phyloP scores from a whole-genome alignment of 2,329 filamentous ascomycete species.

The Fusarium sp. region DNA sequence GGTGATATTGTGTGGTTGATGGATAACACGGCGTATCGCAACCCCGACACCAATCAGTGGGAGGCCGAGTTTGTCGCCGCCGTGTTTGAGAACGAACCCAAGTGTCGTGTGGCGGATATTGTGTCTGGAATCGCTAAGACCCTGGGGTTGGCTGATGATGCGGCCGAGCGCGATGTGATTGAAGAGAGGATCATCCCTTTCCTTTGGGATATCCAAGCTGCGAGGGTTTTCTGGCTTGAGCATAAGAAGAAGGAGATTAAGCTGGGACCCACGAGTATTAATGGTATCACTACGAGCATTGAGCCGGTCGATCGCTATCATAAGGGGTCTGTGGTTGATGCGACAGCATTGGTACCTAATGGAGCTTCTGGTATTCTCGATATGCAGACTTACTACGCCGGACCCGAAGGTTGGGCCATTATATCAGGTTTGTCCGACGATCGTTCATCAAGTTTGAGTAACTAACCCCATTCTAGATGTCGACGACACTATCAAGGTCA shows the following conservation, averaged over 20 bases:
- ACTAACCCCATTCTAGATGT: constrained; percentile 71
- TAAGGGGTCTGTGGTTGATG: constrained; percentile 63
- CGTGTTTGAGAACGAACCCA: constrained; percentile 82
- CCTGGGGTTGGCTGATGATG: constrained; percentile 75
- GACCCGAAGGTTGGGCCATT: constrained; percentile 84
- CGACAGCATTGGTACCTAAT: constrained; percentile 65
- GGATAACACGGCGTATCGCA: constrained; percentile 87
- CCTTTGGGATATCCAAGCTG: constrained; percentile 80
- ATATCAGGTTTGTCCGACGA: constrained; percentile 73
- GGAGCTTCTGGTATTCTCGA: constrained; percentile 69
- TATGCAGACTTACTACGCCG: constrained; percentile 81
- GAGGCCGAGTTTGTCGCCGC: constrained; percentile 87
- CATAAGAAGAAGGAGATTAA: constrained; percentile 66
- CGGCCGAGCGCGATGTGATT: constrained; percentile 72
- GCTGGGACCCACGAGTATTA: constrained; percentile 78
- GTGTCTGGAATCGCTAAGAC: constrained; percentile 79
- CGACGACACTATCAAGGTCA: constrained; percentile 96
- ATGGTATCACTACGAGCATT: constrained; percentile 79
- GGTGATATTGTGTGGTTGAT: constrained; percentile 88
- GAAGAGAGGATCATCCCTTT: constrained; percentile 82
- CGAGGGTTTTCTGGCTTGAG: constrained; percentile 75
- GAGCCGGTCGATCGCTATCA: constrained; percentile 65
- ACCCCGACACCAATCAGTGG: constrained; percentile 69
- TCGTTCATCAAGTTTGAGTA: background rate
- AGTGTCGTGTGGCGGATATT: constrained; percentile 75